These are phyloP conservation scores for Geum urbanum DNA, from an alignment of 306 rosid species.

Conservation along the genomic window DNA sequence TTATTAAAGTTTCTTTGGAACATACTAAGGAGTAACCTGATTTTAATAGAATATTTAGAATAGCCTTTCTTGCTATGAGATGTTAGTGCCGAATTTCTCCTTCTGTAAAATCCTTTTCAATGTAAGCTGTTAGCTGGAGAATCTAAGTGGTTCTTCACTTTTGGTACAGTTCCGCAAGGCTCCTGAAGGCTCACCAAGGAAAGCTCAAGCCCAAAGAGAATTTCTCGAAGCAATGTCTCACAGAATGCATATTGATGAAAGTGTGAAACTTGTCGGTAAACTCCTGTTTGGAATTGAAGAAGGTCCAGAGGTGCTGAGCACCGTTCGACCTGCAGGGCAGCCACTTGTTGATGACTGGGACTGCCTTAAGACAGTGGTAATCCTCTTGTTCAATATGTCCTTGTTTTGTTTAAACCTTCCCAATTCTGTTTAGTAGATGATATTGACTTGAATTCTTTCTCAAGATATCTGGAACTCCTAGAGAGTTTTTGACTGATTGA, in stretches of 20 bases:
- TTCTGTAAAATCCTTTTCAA: neutral
- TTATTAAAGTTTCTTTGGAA: no score
- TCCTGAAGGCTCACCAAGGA: conserved; percentile 72
- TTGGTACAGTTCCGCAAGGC: conserved; percentile 70
- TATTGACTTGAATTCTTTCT: neutral
- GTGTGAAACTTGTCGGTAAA: conserved; percentile 64
- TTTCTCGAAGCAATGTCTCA: conserved; percentile 85
- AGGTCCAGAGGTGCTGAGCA: conserved; percentile 57
- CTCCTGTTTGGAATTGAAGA: conserved; percentile 76
- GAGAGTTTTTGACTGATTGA: neutral
- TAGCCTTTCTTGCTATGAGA: neutral
- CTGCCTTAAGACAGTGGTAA: conserved; percentile 75
- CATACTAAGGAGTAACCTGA: neutral
- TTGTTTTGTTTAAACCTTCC: conserved; percentile 2
- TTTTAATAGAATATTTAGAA: neutral
- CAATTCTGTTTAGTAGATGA: neutral
- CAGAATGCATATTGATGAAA: conserved; percentile 75
- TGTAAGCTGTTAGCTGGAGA: neutral
- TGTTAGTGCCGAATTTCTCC: neutral
- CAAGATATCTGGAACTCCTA: neutral
- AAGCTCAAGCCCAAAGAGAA: conserved; percentile 70
- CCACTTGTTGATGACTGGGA: conserved; percentile 89
- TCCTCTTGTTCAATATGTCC: conserved; percentile 7
- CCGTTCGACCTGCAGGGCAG: conserved; percentile 54
- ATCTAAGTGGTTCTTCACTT: neutral